Evolutionary conservation across 345 rosid genomes (phyloP).

Genomic region (Angophora floribunda): DNA sequence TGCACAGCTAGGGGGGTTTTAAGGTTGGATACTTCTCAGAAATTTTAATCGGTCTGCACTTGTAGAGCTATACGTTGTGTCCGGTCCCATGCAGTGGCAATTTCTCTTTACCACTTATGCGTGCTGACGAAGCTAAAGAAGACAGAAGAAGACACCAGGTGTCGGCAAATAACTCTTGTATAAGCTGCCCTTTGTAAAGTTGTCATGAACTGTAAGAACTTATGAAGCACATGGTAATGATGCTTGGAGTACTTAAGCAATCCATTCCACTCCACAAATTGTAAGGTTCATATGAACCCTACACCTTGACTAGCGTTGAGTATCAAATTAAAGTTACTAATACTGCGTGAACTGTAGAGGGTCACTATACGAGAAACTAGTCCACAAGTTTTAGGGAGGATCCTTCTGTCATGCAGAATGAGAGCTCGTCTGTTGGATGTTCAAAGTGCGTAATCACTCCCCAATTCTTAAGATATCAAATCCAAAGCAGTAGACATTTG

Average conservation of each 20-base stretch:
- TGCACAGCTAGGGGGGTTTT: conserved; percentile 42
- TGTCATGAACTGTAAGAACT: not conserved
- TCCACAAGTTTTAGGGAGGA: not conserved
- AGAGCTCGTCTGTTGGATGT: not conserved
- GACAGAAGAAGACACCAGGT: not conserved
- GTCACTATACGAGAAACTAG: not conserved
- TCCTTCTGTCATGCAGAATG: not conserved
- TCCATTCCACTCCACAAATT: not conserved
- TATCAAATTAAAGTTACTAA: not conserved
- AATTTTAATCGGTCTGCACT: not conserved
- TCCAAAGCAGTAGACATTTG: not conserved
- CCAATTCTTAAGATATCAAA: not conserved
- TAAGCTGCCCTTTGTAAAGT: not conserved
- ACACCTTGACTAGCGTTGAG: not conserved
- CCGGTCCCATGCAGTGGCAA: not conserved
- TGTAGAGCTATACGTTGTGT: not conserved
- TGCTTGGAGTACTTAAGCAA: not conserved
- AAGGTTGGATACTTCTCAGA: not conserved
- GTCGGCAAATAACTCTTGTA: not conserved
- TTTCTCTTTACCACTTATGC: not conserved
- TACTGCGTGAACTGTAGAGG: not conserved
- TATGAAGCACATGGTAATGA: not conserved
- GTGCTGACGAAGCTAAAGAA: not conserved
- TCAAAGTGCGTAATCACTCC: not conserved
- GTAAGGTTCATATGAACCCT: not conserved